phyloP scores from a whole-genome alignment of 1,284 basidiomycete genomes.

The Apiotrichum brassicae region DNA sequence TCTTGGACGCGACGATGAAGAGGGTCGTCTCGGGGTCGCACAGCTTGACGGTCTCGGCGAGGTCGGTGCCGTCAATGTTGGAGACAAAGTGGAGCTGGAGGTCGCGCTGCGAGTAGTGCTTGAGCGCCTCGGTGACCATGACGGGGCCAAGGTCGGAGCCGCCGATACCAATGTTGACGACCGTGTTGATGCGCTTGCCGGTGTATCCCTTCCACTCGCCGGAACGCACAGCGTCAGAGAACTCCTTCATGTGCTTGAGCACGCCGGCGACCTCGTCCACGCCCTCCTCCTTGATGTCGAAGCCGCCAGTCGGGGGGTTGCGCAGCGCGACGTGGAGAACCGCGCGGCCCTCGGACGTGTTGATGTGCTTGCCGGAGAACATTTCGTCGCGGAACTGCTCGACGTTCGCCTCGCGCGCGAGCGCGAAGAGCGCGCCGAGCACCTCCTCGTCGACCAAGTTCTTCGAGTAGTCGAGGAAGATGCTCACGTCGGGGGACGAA shows the following conservation, averaged over 20 bases:
- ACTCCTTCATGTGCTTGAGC: slow-evolving; percentile 84
- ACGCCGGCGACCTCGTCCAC: slow-evolving; percentile 77
- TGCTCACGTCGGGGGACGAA: slow-evolving; percentile 58
- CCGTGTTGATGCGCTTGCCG: slow-evolving; percentile 84
- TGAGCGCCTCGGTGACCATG: slow-evolving; percentile 97
- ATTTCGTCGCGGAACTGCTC: slow-evolving; percentile 84
- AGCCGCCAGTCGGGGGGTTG: slow-evolving; percentile 61
- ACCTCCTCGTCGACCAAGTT: slow-evolving; percentile 88
- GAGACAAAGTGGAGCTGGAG: slow-evolving; percentile 85
- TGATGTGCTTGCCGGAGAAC: slow-evolving; percentile 95
- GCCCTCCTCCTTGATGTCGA: slow-evolving; percentile 68
- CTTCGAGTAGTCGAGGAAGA: slow-evolving; percentile 95
- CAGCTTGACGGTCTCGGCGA: slow-evolving; percentile 75
- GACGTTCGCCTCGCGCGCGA: slow-evolving; percentile 79
- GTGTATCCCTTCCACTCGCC: slow-evolving; percentile 96
- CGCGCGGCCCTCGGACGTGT: slow-evolving; percentile 93
- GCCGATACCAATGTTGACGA: slow-evolving; percentile 99
- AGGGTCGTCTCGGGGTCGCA: slow-evolving; percentile 90
- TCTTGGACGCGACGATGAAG: slow-evolving; percentile 97
- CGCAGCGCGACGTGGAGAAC: slow-evolving; percentile 93
- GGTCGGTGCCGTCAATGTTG: slow-evolving; percentile 97
- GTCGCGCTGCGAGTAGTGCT: slow-evolving; percentile 84
- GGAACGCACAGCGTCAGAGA: slow-evolving; percentile 75
- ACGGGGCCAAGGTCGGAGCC: slow-evolving; percentile 96
- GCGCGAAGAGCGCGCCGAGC: slow-evolving; percentile 65